phyloP scores from a whole-genome alignment of 129 eudicot genomes.

The Saposhnikovia divaricata region DNA sequence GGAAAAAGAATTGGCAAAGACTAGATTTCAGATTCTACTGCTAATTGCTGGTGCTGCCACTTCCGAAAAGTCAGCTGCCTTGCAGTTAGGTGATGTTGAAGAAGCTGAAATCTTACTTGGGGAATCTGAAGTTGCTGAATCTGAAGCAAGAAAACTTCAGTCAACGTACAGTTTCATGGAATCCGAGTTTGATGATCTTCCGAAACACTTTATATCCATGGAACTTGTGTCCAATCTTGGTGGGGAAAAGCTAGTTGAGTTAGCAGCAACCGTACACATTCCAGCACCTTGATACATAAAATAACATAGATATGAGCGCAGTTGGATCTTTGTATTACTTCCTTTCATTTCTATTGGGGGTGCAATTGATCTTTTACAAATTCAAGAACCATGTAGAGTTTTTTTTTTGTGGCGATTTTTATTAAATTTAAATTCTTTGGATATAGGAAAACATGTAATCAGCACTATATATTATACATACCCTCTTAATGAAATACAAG shows the following conservation, averaged over 20 bases:
- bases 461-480: background rate
- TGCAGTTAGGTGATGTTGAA: conserved; percentile 54
- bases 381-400: background rate
- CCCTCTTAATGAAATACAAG: background rate
- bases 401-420: background rate
- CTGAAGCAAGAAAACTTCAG: conserved; percentile 53
- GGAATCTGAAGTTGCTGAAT: conserved; percentile 60
- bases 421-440: background rate
- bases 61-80: conserved; percentile 50
- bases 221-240: conserved; percentile 64
- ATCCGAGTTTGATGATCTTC: conserved; percentile 23
- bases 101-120: conserved; percentile 58
- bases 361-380: background rate
- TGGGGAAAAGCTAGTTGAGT: conserved; percentile 40
- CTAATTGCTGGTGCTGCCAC: conserved; percentile 47
- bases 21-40: conserved; percentile 50
- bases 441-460: background rate
- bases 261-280: conserved; percentile 35
- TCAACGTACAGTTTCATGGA: conserved; percentile 20
- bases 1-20: conserved; percentile 54
- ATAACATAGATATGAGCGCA: background rate
- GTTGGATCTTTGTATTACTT: background rate
- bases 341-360: background rate
- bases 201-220: conserved; percentile 42
- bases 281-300: conserved; percentile 8